A percentile compares a stretch with the other conserved stretches of the same genome.
Evolutionary conservation across 768 basidiomycete genomes (phyloP).

Genomic region (Lanmaoa rubissima): DNA sequence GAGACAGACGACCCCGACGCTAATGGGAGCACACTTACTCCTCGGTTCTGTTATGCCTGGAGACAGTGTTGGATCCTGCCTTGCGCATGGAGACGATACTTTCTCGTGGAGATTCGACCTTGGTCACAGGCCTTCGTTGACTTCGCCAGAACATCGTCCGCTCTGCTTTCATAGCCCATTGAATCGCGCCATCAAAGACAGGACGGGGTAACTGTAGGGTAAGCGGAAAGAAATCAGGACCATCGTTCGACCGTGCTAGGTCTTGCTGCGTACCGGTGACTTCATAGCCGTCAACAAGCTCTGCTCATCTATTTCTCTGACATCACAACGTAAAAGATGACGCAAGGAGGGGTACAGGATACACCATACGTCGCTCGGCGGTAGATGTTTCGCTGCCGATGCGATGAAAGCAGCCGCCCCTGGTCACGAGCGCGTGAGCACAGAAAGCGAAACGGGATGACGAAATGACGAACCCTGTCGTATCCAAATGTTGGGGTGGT

Average conservation of each 20-base stretch:
- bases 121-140: conserved; percentile 44
- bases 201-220: conserved; percentile 54
- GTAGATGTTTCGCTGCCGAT: conserved; percentile 79
- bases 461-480: conserved; percentile 65
- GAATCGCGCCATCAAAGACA: conserved; percentile 80
- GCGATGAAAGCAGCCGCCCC: conserved; percentile 88
- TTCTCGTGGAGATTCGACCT: conserved; percentile 67
- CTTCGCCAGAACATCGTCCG: conserved; percentile 78
- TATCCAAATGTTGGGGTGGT: conserved; percentile 96
- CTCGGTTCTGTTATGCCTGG: conserved; percentile 61
- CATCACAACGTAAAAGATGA: conserved; percentile 82
- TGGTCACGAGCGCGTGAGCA: conserved; percentile 30
- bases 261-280: conserved; percentile 58
- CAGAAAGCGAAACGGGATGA: neutral
- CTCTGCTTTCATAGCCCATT: conserved; percentile 86
- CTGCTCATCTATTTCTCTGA: conserved; percentile 69
- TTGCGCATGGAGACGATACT: conserved; percentile 67
- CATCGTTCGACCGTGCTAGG: neutral
- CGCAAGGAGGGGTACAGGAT: conserved; percentile 91
- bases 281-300: conserved; percentile 76
- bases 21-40: conserved; percentile 54
- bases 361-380: conserved; percentile 91
- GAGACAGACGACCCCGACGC: neutral
- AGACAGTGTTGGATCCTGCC: conserved; percentile 34
- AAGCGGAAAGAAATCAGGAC: neutral